Evolutionary conservation across 495 filamentous ascomycete species (phyloP).

Genomic region (Bombardia bombarda): DNA sequence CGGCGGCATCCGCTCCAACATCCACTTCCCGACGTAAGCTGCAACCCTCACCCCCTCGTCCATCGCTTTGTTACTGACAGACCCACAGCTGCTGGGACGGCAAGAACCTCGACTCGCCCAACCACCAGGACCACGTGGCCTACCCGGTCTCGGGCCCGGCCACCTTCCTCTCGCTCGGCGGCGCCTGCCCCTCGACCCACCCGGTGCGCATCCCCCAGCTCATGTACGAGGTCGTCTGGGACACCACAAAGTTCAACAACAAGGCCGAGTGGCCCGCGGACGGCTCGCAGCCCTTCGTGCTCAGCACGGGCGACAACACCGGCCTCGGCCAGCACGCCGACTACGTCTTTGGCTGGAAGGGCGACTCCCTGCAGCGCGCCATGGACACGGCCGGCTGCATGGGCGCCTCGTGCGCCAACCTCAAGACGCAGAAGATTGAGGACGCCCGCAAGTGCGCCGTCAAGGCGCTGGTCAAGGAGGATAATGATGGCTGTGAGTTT

Average conservation of each 20-base stretch:
- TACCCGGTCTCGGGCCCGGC: constrained; percentile 36
- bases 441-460: constrained; percentile 28
- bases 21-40: constrained; percentile 43
- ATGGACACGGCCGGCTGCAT: constrained; percentile 41
- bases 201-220: constrained; percentile 42
- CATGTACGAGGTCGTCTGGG: constrained; percentile 46
- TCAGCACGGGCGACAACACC: constrained; percentile 36
- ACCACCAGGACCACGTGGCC: constrained; percentile 45
- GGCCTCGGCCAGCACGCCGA: constrained; percentile 41
- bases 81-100: constrained; percentile 43
- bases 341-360: constrained; percentile 46
- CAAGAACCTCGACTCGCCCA: constrained; percentile 44
- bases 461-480: constrained; percentile 29
- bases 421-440: constrained; percentile 30
- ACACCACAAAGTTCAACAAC: constrained; percentile 41
- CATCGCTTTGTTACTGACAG: constrained; percentile 3
- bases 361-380: constrained; percentile 35
- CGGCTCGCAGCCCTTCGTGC: constrained; percentile 41
- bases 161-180: constrained; percentile 34
- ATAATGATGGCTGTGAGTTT: constrained; percentile 37
- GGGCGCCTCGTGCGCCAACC: constrained; percentile 28
- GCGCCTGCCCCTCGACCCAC: constrained; percentile 39
- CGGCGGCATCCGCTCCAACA: constrained; percentile 44
- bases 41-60: no score
- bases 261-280: constrained; percentile 35